These are phyloP conservation scores for Trypanosoma lewisi DNA, from an alignment of 208 protist species.

Conservation along the genomic window DNA sequence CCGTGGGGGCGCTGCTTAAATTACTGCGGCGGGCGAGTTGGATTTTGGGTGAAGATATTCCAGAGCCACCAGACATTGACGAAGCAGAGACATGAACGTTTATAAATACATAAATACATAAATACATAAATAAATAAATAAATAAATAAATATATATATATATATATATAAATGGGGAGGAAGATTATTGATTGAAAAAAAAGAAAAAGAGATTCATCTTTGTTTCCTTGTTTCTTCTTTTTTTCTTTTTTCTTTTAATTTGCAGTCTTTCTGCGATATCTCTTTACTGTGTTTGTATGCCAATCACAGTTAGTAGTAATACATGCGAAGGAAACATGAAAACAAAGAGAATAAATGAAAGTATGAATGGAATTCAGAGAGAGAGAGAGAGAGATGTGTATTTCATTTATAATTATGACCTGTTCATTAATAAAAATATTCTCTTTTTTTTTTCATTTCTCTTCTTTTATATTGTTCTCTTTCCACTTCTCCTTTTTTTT, in stretches of 20 bases:
- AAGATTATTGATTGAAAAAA: too few species aligned
- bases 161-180: constrained; percentile 6
- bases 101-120: constrained; percentile 3
- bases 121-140: constrained; percentile 5
- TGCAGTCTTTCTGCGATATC: not conserved
- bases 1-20: constrained; percentile 31
- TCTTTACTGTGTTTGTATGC: not conserved
- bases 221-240: too few species aligned
- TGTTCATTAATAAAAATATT: too few species aligned
- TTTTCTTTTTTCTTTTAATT: constrained; percentile 13
- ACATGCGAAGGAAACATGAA: not conserved
- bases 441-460: too few species aligned
- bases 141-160: constrained; percentile 9
- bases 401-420: too few species aligned
- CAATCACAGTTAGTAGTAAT: constrained; percentile 2
- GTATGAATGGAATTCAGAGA: too few species aligned
- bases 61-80: constrained; percentile 67
- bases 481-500: too few species aligned
- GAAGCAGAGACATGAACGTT: constrained; percentile 20
- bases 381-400: too few species aligned
- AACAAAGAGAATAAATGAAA: constrained; percentile 6
- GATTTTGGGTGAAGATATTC: constrained; percentile 68
- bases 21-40: constrained; percentile 70
- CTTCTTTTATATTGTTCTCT: too few species aligned
- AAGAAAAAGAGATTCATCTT: too few species aligned